Evolutionary conservation across 177 flowering plant species (phyloP).

Genomic region (Vitis hybrid): DNA sequence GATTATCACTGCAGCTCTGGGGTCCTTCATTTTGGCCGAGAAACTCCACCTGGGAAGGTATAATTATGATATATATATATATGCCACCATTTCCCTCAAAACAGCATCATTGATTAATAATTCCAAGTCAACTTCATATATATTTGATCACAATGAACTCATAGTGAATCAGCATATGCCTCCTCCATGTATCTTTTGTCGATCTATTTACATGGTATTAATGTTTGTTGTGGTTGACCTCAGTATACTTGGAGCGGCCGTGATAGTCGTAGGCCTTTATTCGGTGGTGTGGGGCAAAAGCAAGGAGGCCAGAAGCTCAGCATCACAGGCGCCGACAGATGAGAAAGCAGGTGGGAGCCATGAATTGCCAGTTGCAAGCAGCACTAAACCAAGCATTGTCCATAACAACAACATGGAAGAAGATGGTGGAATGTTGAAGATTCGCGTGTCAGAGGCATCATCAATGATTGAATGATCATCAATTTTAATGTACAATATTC

Average conservation of each 20-base stretch:
- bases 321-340: neutral
- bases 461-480: no score
- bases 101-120: neutral
- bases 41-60: constrained; percentile 84
- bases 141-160: no score
- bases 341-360: constrained; percentile 8
- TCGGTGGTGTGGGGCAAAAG: constrained; percentile 51
- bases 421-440: neutral
- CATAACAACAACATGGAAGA: neutral
- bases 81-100: neutral
- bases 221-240: neutral
- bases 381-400: neutral
- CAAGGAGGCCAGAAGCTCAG: constrained; percentile 26
- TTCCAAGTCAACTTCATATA: no score
- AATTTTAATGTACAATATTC: no score
- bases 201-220: neutral
- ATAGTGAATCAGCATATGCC: no score
- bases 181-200: no score
- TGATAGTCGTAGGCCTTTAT: constrained; percentile 43
- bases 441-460: no score
- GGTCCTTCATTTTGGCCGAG: constrained; percentile 65
- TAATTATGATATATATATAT: neutral
- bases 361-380: constrained; percentile 20
- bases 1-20: constrained; percentile 71
- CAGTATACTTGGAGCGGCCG: constrained; percentile 42